phyloP scores from a whole-genome alignment of 371 early-diverging fungal genomes.

The Actinomucor elegans region DNA sequence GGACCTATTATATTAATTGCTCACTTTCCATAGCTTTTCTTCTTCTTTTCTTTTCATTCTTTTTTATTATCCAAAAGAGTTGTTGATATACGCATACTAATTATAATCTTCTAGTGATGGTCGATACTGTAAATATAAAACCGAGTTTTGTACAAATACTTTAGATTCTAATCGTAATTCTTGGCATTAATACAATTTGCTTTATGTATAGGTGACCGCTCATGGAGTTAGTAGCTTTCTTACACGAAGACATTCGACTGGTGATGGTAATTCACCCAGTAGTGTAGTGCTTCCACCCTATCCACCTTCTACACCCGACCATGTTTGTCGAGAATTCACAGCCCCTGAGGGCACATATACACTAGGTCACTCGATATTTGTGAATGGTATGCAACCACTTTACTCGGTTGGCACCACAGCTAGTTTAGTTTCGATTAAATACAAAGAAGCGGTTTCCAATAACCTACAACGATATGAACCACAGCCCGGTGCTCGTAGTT shows the following conservation, averaged over 20 bases:
- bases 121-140: slow-evolving; percentile 19
- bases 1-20: too few relatives aligned
- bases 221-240: slow-evolving; percentile 29
- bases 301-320: slow-evolving; percentile 40
- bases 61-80: too few relatives aligned
- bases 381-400: slow-evolving; percentile 49
- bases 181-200: background rate
- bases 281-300: slow-evolving; percentile 27
- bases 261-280: slow-evolving; percentile 19
- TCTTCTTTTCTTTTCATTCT: too few relatives aligned
- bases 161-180: background rate
- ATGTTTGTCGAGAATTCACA: slow-evolving; percentile 39
- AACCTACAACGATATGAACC: slow-evolving; percentile 43
- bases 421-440: slow-evolving; percentile 62
- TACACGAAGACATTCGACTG: slow-evolving; percentile 38
- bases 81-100: too few relatives aligned
- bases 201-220: slow-evolving; percentile 20
- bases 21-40: too few relatives aligned
- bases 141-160: too few relatives aligned
- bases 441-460: slow-evolving; percentile 44
- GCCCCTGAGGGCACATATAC: slow-evolving; percentile 59
- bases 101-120: too few relatives aligned
- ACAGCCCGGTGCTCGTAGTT: slow-evolving; percentile 41
- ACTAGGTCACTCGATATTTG: slow-evolving; percentile 50
- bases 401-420: slow-evolving; percentile 54